A percentile compares a stretch with the other conserved stretches of the same genome.
Conservation (phyloP, 2,329 filamentous ascomycete genomes). For the Epichloe typhina region DNA sequence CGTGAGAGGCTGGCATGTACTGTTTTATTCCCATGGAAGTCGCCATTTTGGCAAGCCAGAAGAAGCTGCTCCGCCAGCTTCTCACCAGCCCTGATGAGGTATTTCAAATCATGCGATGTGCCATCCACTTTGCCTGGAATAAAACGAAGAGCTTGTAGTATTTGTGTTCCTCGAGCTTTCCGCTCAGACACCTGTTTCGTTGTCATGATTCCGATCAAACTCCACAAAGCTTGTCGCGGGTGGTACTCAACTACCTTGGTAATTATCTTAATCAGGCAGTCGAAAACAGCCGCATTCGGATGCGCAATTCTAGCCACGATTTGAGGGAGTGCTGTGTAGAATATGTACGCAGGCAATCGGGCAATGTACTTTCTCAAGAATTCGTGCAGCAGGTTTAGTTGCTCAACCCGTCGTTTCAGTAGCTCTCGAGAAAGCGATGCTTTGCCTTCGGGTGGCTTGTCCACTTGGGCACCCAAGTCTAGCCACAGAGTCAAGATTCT, state of each 20-base stretch:
- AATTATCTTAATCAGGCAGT: constrained; percentile 66
- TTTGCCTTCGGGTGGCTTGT: constrained; percentile 45
- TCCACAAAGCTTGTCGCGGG: constrained; percentile 87
- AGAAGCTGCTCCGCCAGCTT: constrained; percentile 74
- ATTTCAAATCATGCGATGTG: constrained; percentile 47
- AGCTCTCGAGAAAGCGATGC: constrained; percentile 39
- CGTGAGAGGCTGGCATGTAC: constrained; percentile 60
- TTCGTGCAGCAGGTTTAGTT: constrained; percentile 55
- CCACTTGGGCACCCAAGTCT: constrained; percentile 68
- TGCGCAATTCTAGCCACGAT: constrained; percentile 94
- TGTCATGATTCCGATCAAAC: constrained; percentile 74
- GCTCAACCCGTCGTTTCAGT: constrained; percentile 43
- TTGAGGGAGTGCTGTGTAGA: constrained; percentile 76
- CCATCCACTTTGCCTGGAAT: constrained; percentile 39
- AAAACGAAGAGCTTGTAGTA: constrained; percentile 36
- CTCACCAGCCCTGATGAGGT: constrained; percentile 65
- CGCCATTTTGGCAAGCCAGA: constrained; percentile 63
- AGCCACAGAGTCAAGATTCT: constrained; percentile 89
- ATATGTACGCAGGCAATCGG: constrained; percentile 60
- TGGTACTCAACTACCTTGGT: constrained; percentile 75
- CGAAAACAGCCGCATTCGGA: constrained; percentile 63
- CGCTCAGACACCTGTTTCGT: constrained; percentile 60
- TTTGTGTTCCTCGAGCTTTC: constrained; percentile 35
- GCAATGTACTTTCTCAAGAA: constrained; percentile 70
- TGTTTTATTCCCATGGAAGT: constrained; percentile 54